Conservation (phyloP, 345 rosid genomes). For the Garcia nutans region DNA sequence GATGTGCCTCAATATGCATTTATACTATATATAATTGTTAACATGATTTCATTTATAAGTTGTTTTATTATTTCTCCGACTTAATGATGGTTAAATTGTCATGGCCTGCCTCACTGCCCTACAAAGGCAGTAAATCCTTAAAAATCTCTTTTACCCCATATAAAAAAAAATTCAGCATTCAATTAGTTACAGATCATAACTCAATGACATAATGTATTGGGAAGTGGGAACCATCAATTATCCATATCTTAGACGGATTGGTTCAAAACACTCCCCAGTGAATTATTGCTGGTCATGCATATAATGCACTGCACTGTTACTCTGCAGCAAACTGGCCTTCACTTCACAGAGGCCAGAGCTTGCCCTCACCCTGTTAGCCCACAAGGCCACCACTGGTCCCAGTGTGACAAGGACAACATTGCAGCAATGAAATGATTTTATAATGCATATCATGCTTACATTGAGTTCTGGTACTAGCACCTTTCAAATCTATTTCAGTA, state of each 20-base stretch:
- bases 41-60: too few relatives aligned
- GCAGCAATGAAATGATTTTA: slow-evolving; percentile 27
- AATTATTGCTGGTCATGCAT: slow-evolving; percentile 31
- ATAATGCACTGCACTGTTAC: slow-evolving; percentile 24
- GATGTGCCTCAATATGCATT: too few relatives aligned
- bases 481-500: not conserved
- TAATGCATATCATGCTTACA: slow-evolving; percentile 18
- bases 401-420: slow-evolving; percentile 13
- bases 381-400: slow-evolving; percentile 21
- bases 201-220: too few relatives aligned
- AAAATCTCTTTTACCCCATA: not conserved
- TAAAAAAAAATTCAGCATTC: not conserved
- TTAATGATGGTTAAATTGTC: too few relatives aligned
- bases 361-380: slow-evolving; percentile 6
- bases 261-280: slow-evolving; percentile 12
- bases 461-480: slow-evolving; percentile 4
- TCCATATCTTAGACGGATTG: not conserved
- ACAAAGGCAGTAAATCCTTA: not conserved
- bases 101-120: not conserved
- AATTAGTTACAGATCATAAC: not conserved
- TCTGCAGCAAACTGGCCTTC: not conserved
- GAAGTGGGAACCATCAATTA: not conserved
- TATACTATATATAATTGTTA: too few relatives aligned
- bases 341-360: slow-evolving; percentile 6
- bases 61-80: too few relatives aligned